Base-by-base conservation (phyloP, 345 rosid species). In the Pistacia integerrima region DNA sequence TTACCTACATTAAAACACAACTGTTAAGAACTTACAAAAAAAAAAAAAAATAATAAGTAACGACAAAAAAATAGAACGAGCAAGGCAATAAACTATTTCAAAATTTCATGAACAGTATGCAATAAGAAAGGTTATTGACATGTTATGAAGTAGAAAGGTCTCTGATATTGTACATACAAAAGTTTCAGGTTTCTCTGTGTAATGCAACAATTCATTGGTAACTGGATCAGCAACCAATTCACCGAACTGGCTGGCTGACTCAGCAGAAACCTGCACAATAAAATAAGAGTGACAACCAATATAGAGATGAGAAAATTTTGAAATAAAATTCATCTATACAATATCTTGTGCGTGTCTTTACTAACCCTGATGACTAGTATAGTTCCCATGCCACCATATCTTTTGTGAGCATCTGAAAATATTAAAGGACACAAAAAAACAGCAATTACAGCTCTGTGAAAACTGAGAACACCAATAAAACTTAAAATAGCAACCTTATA, bases 151-250 rank as follows among this genome's bases (percentile, higher is more conserved):
- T 9, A 46, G 22, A 17, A 67, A 51, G 72, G 49, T 71, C 52
- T 36, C 66, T 67, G 70, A 76, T 74, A 61, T 68, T 68, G 74
- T 58, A 83, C 98, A 48, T 88, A 94, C 98, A 81, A 94, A 94
- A 22, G 98, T 94, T 82, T 94, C 97, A 10, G 98, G 98, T 84
- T 93, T 94, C 84, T 94, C 98, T 1, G 94, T 91, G 82, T 94
- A 94, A 85, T 94, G 98, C 87, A 94, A 85, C 81, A 94, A 79
- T 77, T 94, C 98, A 60, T 94, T 90, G 85, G 94, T 93, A 77
- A 66, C 82, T 48, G 97, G 95, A 85, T 94, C 98, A 72, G 98
- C 94, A 28, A 94, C 91, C 83, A 94, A 82, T 84, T 94, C 98
- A 44, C 98, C 98, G 78, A 94, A 94, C 74, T 94, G 93, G 78